Evolutionary conservation across 2,329 filamentous ascomycete species (phyloP).

Genomic region (Arthrobotrys musiformis): DNA sequence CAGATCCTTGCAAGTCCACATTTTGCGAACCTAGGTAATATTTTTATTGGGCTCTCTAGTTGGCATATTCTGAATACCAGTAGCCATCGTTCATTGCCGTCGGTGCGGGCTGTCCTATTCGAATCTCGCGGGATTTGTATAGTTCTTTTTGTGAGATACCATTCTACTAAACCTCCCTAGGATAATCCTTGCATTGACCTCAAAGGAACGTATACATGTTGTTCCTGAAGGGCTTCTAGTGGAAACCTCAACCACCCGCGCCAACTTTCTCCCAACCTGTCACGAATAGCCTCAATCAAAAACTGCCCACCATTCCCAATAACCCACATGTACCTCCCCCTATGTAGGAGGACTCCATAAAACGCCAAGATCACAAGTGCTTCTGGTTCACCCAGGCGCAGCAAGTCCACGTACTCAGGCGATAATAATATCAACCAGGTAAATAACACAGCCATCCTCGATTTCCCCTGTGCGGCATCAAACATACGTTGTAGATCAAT

Average conservation of each 20-base stretch:
- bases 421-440: slow-evolving; percentile 63
- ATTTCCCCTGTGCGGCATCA: slow-evolving; percentile 54
- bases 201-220: not conserved
- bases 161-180: not conserved
- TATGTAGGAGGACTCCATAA: slow-evolving; percentile 67
- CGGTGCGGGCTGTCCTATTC: not conserved
- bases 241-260: slow-evolving; percentile 59
- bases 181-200: not conserved
- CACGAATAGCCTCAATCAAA: slow-evolving; percentile 59
- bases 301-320: slow-evolving; percentile 61
- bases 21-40: no score
- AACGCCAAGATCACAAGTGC: slow-evolving; percentile 67
- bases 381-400: slow-evolving; percentile 63
- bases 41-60: no score
- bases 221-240: not conserved
- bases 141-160: no score
- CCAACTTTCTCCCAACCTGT: slow-evolving; percentile 61
- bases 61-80: no score
- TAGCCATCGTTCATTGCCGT: no score
- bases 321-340: slow-evolving; percentile 63
- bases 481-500: slow-evolving; percentile 61
- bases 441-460: slow-evolving; percentile 60
- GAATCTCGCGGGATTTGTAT: not conserved
- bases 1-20: no score
- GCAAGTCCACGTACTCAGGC: slow-evolving; percentile 61